Evolutionary conservation across 1,284 basidiomycete species (phyloP).

Genomic region (Paramarasmius palmivorus): DNA sequence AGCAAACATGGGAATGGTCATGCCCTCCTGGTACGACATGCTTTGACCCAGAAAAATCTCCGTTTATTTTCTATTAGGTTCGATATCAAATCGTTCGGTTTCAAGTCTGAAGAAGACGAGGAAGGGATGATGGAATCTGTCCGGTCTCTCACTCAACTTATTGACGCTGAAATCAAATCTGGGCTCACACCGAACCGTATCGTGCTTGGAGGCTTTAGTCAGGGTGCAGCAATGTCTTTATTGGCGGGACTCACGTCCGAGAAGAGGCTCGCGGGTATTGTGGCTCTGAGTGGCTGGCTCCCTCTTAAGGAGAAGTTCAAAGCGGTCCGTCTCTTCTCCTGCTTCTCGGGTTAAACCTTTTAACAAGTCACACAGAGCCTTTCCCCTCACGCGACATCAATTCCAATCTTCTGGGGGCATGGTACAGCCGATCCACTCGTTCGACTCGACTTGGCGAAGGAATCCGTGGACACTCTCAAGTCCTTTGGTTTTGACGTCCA

Average conservation of each 20-base stretch:
- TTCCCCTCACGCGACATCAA: constrained; percentile 52
- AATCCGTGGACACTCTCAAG: constrained; percentile 55
- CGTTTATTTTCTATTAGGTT: constrained; percentile 51
- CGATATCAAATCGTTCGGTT: constrained; percentile 72
- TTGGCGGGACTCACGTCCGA: constrained; percentile 71
- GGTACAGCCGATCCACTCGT: constrained; percentile 81
- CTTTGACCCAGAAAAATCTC: constrained; percentile 6
- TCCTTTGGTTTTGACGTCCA: constrained; percentile 46
- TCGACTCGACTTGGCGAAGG: constrained; percentile 44
- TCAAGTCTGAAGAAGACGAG: constrained; percentile 69
- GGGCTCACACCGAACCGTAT: constrained; percentile 70
- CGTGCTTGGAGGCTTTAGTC: constrained; percentile 86
- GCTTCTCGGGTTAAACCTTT: constrained; percentile 10
- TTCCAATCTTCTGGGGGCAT: constrained; percentile 89
- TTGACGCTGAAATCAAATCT: constrained; percentile 72
- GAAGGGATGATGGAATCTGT: constrained; percentile 70
- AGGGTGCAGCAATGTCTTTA: constrained; percentile 81
- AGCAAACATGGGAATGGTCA: constrained; percentile 66
- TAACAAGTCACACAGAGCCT: constrained; percentile 45
- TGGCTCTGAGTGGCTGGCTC: constrained; percentile 77
- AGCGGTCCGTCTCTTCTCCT: constrained; percentile 43
- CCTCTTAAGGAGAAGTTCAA: constrained; percentile 67
- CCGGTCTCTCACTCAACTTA: constrained; percentile 63
- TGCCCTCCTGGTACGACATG: constrained; percentile 67
- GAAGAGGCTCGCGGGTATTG: constrained; percentile 73